Conservation (phyloP, 2,329 filamentous ascomycete species). For the Hypoxylon sp. region DNA sequence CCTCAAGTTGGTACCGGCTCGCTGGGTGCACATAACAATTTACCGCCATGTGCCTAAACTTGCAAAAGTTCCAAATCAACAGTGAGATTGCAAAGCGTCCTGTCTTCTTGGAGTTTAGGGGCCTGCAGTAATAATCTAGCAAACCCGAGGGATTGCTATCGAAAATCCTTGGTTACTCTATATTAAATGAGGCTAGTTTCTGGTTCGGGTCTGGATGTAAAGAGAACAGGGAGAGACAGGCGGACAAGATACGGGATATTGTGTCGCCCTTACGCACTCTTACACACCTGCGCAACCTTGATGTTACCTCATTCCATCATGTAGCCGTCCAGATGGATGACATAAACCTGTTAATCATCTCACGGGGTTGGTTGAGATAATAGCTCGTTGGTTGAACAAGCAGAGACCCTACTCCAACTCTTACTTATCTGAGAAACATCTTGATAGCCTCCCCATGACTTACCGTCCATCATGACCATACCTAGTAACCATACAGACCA, state of each 20-base stretch:
- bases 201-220: constrained; percentile 1
- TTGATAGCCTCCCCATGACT: constrained; percentile 14
- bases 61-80: constrained; percentile 34
- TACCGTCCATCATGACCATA: neutral
- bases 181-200: constrained; percentile 6
- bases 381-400: constrained; percentile 14
- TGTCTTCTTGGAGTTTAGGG: constrained; percentile 6
- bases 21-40: constrained; percentile 25
- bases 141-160: neutral
- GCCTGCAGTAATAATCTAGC: neutral
- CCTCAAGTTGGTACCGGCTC: constrained; percentile 21
- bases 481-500: neutral
- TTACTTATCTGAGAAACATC: constrained; percentile 11
- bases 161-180: neutral
- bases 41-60: constrained; percentile 26
- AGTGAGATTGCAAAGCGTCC: neutral
- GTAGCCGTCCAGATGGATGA: constrained; percentile 22
- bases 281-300: constrained; percentile 8
- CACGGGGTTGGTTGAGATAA: constrained; percentile 9
- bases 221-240: neutral
- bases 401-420: constrained; percentile 17
- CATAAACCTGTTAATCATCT: constrained; percentile 14
- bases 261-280: constrained; percentile 15
- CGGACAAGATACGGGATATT: constrained; percentile 13
- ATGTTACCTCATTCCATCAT: neutral